phyloP scores from a whole-genome alignment of 176 grass and related monocot genomes.

The Sorghum bicolor region DNA sequence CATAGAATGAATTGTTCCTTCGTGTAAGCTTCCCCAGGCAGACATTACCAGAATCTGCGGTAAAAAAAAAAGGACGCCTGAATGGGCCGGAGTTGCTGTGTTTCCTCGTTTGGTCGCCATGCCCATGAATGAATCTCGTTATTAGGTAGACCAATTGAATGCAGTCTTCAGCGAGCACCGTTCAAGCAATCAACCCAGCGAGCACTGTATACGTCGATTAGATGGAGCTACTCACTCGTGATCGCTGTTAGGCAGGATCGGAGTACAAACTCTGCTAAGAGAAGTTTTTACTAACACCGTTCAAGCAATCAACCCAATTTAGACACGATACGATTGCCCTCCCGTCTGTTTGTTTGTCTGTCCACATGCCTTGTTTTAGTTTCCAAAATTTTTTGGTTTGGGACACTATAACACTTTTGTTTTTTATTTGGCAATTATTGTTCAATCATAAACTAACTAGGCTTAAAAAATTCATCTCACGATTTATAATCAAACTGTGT shows the following conservation, averaged over 20 bases:
- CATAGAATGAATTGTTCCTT: neutral
- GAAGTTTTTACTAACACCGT: neutral
- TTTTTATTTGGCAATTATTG: too few relatives aligned
- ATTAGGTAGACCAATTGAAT: neutral
- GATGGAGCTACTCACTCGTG: too few relatives aligned
- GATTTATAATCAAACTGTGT: too few relatives aligned
- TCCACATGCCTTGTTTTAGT: too few relatives aligned
- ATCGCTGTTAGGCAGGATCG: neutral
- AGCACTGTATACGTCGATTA: neutral
- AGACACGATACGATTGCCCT: neutral
- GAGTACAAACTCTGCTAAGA: neutral
- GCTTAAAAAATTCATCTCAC: too few relatives aligned
- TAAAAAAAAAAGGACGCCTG: neutral
- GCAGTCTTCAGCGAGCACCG: neutral
- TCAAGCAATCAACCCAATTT: too few relatives aligned
- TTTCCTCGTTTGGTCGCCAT: neutral
- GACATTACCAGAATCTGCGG: neutral
- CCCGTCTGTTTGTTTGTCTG: neutral
- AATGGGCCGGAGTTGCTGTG: neutral
- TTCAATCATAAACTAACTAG: too few relatives aligned
- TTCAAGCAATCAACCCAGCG: too few relatives aligned
- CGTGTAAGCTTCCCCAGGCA: neutral
- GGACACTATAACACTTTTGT: too few relatives aligned
- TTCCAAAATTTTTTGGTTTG: too few relatives aligned
- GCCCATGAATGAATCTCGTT: too few relatives aligned